Conservation (phyloP, 805 yeast genomes). For the Candida sanyiensis region DNA sequence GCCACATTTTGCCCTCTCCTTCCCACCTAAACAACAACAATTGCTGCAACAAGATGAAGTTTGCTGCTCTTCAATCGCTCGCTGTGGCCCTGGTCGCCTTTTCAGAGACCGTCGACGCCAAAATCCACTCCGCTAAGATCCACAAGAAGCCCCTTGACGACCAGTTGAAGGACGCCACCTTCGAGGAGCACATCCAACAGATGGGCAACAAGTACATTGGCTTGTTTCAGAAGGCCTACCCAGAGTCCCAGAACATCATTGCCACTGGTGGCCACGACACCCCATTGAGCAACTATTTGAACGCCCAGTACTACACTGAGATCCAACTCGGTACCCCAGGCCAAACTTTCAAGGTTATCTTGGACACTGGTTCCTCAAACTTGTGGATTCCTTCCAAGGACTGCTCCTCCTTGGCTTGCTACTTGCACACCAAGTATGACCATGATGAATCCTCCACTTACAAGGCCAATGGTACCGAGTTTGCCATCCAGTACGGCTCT, state of each 20-base stretch:
- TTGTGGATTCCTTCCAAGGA: constrained; percentile 92
- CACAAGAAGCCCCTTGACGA: constrained; percentile 55
- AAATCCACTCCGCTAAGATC: constrained; percentile 49
- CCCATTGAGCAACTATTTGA: constrained; percentile 88
- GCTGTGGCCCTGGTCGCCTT: constrained; percentile 24
- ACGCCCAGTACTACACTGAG: constrained; percentile 95
- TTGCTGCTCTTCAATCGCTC: constrained; percentile 19
- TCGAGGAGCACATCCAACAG: constrained; percentile 47
- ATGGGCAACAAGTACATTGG: constrained; percentile 58
- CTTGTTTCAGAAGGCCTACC: constrained; percentile 40
- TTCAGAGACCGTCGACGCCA: constrained; percentile 47
- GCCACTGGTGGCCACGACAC: constrained; percentile 53
- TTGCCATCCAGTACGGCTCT: constrained; percentile 85
- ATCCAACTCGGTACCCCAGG: constrained; percentile 89
- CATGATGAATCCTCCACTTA: constrained; percentile 78
- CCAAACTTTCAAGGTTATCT: constrained; percentile 86
- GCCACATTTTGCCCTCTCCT: background rate
- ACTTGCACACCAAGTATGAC: constrained; percentile 86
- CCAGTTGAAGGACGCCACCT: constrained; percentile 44
- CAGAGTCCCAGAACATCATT: constrained; percentile 31
- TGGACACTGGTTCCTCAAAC: constrained; percentile 96
- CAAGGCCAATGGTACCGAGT: constrained; percentile 79
- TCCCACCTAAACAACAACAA: background rate
- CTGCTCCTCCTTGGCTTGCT: constrained; percentile 93
- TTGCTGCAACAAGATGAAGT: constrained; percentile 16